phyloP scores from a whole-genome alignment of 2,329 filamentous ascomycete species.

The Cordyceps farinosa region DNA sequence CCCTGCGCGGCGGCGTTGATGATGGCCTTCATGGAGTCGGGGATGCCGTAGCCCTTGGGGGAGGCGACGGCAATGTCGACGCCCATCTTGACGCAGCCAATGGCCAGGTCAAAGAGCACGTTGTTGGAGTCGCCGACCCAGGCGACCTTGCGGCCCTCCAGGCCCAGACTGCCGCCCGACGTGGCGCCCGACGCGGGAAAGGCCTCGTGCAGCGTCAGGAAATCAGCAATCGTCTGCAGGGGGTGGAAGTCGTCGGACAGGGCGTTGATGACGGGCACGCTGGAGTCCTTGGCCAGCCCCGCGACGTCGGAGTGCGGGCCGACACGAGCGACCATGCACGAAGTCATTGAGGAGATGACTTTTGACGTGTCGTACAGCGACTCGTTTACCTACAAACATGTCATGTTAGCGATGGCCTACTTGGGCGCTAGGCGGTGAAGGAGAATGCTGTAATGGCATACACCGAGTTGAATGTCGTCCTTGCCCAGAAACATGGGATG shows the following conservation, averaged over 20 bases:
- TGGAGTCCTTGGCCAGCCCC: constrained; percentile 66
- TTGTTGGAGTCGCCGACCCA: constrained; percentile 98
- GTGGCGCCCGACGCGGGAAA: constrained; percentile 52
- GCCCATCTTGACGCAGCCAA: constrained; percentile 81
- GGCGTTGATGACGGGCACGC: constrained; percentile 80
- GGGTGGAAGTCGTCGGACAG: constrained; percentile 91
- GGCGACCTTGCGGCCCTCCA: constrained; percentile 83
- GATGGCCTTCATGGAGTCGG: constrained; percentile 65
- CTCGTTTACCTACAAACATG: constrained; percentile 68
- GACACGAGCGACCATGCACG: constrained; percentile 76
- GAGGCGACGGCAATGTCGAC: constrained; percentile 84
- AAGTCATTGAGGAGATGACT: constrained; percentile 92
- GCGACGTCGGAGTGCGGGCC: constrained; percentile 72
- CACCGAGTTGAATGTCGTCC: constrained; percentile 93
- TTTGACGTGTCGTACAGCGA: constrained; percentile 87
- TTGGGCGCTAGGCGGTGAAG: too few species aligned
- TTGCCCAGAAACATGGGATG: constrained; percentile 96
- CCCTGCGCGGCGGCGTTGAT: constrained; percentile 62
- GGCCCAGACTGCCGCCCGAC: constrained; percentile 51
- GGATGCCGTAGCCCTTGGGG: constrained; percentile 79
- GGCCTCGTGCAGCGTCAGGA: constrained; percentile 80
- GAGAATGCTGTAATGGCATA: constrained; percentile 35
- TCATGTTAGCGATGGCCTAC: background rate
- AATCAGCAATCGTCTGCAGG: constrained; percentile 90
- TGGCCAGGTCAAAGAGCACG: constrained; percentile 89